Conservation (phyloP, 345 rosid genomes). For the Populus ilicifolia region DNA sequence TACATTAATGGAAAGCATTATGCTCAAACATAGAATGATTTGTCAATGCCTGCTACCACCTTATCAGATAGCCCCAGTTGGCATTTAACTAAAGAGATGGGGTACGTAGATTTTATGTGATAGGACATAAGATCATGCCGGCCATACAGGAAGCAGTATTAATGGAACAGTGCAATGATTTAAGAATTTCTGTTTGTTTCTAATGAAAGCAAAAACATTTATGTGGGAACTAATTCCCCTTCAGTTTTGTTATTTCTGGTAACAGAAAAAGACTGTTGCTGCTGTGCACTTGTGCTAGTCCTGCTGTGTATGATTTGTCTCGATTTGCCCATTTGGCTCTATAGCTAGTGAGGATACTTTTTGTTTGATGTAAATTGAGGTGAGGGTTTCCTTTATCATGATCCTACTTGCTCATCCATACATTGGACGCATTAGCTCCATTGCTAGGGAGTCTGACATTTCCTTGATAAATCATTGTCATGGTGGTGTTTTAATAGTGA, state of each 20-base stretch:
- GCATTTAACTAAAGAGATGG: neutral
- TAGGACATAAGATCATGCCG: neutral
- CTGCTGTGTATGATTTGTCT: neutral
- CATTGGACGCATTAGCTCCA: neutral
- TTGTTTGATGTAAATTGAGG: neutral
- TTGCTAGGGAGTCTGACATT: neutral
- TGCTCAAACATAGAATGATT: too few species aligned
- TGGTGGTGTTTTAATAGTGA: too few species aligned
- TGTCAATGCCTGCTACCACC: too few species aligned
- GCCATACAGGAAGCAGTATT: conserved; percentile 1
- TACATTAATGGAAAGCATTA: too few species aligned
- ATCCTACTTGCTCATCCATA: too few species aligned
- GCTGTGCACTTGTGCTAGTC: neutral
- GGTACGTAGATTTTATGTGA: too few species aligned
- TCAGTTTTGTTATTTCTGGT: neutral
- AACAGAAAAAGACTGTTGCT: neutral
- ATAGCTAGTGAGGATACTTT: conserved; percentile 3
- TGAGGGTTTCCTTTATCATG: too few species aligned
- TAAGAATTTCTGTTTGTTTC: neutral
- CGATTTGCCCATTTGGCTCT: neutral
- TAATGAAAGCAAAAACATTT: neutral
- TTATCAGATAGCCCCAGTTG: neutral
- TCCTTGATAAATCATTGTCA: neutral
- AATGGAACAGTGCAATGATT: neutral
- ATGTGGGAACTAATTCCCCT: neutral